A percentile compares a stretch with the other conserved stretches of the same genome.
These are phyloP conservation scores for Colletotrichum sp. DNA, from an alignment of 2,329 filamentous ascomycete species.

Conservation along the genomic window DNA sequence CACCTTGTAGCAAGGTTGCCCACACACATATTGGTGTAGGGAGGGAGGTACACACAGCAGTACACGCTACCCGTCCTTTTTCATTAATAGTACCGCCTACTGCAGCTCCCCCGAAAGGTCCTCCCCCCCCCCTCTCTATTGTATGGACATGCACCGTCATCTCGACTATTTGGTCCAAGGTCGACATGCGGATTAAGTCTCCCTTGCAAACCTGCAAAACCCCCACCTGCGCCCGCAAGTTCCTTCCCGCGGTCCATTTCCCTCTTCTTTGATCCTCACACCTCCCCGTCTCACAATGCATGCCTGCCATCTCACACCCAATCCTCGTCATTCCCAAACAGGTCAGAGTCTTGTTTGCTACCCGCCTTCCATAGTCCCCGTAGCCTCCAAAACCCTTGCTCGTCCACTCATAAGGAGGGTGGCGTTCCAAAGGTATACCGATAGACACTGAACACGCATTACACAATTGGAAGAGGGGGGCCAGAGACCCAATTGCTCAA, in stretches of 20 bases:
- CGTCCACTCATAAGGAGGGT: conserved; percentile 1
- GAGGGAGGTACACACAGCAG: not conserved
- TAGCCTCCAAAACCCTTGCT: not conserved
- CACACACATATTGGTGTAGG: not conserved
- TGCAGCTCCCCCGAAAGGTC: not conserved
- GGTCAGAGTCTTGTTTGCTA: conserved; percentile 17
- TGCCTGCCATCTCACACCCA: not conserved
- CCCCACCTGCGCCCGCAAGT: conserved; percentile 5
- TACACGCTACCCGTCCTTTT: not conserved
- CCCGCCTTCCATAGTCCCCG: not conserved
- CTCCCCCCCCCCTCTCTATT: not conserved
- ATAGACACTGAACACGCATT: not conserved
- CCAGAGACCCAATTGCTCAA: not conserved
- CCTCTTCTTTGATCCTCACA: conserved; percentile 1
- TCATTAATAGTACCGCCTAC: not conserved
- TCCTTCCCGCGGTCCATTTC: not conserved
- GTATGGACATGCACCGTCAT: conserved; percentile 3
- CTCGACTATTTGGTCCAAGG: not conserved
- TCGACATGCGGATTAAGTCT: not conserved
- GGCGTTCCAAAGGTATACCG: not conserved
- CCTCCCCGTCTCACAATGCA: conserved; percentile 6
- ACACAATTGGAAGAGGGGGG: not conserved
- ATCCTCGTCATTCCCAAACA: conserved; percentile 20
- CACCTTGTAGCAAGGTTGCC: not conserved
- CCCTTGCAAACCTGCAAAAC: conserved; percentile 4